Evolutionary conservation across 2,329 filamentous ascomycete genomes (phyloP), one percentile per base, ranked within the genome.

Genomic region (Colletotrichum tabaci): DNA sequence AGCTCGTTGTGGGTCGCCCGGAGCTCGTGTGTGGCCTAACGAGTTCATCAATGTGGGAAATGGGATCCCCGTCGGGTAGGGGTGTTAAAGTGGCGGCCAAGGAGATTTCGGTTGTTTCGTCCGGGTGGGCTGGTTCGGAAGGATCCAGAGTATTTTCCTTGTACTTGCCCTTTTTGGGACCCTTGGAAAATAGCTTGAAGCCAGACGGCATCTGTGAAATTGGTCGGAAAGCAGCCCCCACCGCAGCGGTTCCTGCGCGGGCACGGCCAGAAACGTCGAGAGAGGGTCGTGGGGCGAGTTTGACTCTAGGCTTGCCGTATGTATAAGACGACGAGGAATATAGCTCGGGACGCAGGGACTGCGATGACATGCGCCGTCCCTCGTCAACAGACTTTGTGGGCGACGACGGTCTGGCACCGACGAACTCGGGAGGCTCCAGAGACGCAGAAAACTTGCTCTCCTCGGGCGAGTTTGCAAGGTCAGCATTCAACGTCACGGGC

Each of bases 221-320:
- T 7, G 94, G 93, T 61, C 93, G 87, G 76, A 90, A 88, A 76
- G 90, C 87, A 21, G 58, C 58, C 69, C 69, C 69, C 70, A 79
- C 90, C 82, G 63, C 87, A 70, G 69, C 55, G 23, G 67, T 67
- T n/a, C 68, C 68, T 82, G 83, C 92, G 57, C 91, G 88, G 71
- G 90, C 88, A 76, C 88, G 87, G 68, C 89, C 87, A 73, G 86
- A 85, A 50, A 88, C 84, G 73, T 94, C 92, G 52, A 91, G 79
- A 3, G 94, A 96, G 35, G 95, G 95, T 56, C 96, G 89, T 12
- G 96, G 96, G 1, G 92, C 96, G 53, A 98, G 89, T 82, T 97
- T 98, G 67, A 98, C 91, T 80, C 97, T 98, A 53, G 92, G 92
- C 77, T 93, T 94, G 76, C 85, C 83, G 75, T 86, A 87, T 50